Evolutionary conservation across 805 yeast genomes (phyloP).

Genomic region (Candida endomychidarum): DNA sequence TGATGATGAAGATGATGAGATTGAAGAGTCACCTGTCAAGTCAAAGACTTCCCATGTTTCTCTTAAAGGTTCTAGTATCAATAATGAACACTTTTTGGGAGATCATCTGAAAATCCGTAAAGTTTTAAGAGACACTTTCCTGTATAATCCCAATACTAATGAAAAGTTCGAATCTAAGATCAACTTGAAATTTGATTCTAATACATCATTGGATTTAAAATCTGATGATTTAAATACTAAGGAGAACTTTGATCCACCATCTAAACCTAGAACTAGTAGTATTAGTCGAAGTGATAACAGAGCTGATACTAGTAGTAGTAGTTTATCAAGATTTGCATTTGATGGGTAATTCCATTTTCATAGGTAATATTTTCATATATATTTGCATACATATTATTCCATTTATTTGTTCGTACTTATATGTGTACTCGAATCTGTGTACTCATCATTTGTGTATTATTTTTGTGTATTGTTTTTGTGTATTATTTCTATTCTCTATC

Average conservation of each 20-base stretch:
- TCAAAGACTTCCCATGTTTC: not conserved
- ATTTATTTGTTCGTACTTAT: not conserved
- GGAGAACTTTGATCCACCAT: not conserved
- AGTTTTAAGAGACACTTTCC: slow-evolving; percentile 23
- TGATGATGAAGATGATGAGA: slow-evolving; percentile 34
- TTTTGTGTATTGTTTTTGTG: no score
- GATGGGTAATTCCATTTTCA: slow-evolving; percentile 10
- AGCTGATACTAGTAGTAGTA: not conserved
- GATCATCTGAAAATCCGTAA: slow-evolving; percentile 8
- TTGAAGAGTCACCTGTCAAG: slow-evolving; percentile 44
- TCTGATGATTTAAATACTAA: slow-evolving; percentile 3
- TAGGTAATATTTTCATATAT: no score
- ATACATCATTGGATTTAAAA: slow-evolving; percentile 7
- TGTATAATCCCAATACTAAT: slow-evolving; percentile 17
- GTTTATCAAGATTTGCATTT: slow-evolving; percentile 18
- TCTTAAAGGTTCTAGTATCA: no score
- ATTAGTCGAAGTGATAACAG: not conserved
- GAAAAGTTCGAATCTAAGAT: not conserved
- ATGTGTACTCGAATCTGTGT: no score
- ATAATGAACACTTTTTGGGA: not conserved
- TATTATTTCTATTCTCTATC: no score
- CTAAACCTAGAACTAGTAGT: not conserved
- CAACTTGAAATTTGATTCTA: slow-evolving; percentile 3
- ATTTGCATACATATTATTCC: not conserved
- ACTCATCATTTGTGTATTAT: no score